phyloP scores from a whole-genome alignment of 2,329 filamentous ascomycete species.

The Cladobotryum mycophilum region DNA sequence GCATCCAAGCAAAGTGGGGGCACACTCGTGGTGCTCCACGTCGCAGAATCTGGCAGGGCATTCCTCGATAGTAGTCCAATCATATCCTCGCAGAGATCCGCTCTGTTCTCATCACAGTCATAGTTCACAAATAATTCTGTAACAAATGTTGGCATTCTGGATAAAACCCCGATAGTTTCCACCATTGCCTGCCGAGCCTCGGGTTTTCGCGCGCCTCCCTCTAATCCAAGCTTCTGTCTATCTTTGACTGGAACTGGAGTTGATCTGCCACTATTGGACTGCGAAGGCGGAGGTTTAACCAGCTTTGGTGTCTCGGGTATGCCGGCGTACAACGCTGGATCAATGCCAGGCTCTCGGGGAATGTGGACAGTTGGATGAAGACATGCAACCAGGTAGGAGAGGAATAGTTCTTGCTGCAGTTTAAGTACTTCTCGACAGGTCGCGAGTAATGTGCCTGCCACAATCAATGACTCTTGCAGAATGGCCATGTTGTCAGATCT shows the following conservation, averaged over 20 bases:
- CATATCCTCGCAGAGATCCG: slow-evolving; percentile 92
- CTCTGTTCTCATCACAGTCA: slow-evolving; percentile 87
- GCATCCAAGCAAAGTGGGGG: slow-evolving; percentile 92
- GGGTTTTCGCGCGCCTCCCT: slow-evolving; percentile 85
- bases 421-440: slow-evolving; percentile 89
- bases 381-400: slow-evolving; percentile 91
- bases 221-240: slow-evolving; percentile 83
- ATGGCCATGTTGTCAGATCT: slow-evolving; percentile 95
- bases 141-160: slow-evolving; percentile 91
- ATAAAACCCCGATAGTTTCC: slow-evolving; percentile 86
- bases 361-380: slow-evolving; percentile 93
- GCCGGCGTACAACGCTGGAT: slow-evolving; percentile 84
- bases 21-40: slow-evolving; percentile 98
- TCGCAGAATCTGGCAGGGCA: slow-evolving; percentile 92
- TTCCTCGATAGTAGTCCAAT: slow-evolving; percentile 88
- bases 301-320: slow-evolving; percentile 88
- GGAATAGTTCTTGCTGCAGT: slow-evolving; percentile 90
- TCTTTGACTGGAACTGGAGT: slow-evolving; percentile 91
- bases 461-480: slow-evolving; percentile 84
- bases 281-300: slow-evolving; percentile 69
- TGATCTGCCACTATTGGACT: slow-evolving; percentile 70
- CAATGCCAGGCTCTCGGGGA: slow-evolving; percentile 81
- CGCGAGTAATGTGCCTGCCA: slow-evolving; percentile 82
- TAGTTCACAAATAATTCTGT: slow-evolving; percentile 96
- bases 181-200: slow-evolving; percentile 98